Percentiles rank a stretch among this genome's conserved stretches.
phyloP scores from a whole-genome alignment of 169 alveolate genomes.

The Plasmodium coatneyi region DNA sequence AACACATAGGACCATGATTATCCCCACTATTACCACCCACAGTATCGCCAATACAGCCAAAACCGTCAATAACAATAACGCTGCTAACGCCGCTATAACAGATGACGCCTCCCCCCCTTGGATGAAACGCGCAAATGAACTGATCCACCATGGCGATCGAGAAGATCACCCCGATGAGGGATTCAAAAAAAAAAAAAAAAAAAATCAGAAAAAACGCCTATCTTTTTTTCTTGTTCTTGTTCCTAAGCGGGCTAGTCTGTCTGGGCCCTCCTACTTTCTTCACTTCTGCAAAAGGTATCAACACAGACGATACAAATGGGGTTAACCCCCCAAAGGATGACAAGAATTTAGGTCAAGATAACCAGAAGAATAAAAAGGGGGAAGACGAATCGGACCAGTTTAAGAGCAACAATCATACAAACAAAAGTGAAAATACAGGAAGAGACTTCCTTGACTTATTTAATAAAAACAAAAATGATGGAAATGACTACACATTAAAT shows the following conservation, averaged over 20 bases:
- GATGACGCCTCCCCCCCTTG: not conserved
- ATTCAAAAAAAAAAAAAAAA: constrained; percentile 8
- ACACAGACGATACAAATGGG: not conserved
- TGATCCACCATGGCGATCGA: not conserved
- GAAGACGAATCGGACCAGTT: not conserved
- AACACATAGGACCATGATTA: not conserved
- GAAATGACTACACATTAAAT: constrained; percentile 25
- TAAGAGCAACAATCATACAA: not conserved
- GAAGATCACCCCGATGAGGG: constrained; percentile 5
- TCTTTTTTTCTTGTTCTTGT: constrained; percentile 14
- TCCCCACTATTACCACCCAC: not conserved
- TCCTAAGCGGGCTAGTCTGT: constrained; percentile 7
- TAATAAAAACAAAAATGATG: constrained; percentile 15
- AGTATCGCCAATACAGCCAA: not conserved
- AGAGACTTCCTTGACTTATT: constrained; percentile 14
- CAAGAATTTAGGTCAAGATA: not conserved
- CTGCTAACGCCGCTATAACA: not conserved
- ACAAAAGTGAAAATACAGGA: constrained; percentile 8
- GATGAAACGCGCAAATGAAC: not conserved
- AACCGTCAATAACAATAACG: not conserved
- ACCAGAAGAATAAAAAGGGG: not conserved
- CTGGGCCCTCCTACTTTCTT: not conserved
- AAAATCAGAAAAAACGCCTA: not conserved
- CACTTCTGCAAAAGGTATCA: constrained; percentile 17
- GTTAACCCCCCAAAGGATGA: not conserved